Conservation (phyloP, 1,284 basidiomycete species). For the Blastosporella zonata region DNA sequence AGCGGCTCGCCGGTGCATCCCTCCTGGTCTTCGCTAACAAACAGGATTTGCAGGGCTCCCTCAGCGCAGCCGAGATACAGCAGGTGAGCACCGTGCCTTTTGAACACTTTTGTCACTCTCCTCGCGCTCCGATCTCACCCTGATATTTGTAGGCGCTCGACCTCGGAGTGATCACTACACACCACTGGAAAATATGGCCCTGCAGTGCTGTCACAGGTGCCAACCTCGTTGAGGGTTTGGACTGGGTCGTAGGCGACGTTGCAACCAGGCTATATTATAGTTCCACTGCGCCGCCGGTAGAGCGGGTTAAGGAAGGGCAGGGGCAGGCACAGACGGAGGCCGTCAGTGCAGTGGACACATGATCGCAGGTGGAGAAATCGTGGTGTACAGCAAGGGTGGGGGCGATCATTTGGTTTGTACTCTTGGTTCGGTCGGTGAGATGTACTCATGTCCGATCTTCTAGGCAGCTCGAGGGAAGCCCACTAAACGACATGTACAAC, state of each 20-base stretch:
- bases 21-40: constrained; percentile 99
- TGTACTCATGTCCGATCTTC: constrained; percentile 12
- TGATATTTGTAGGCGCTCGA: constrained; percentile 61
- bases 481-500: constrained; percentile 5
- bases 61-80: constrained; percentile 81
- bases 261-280: constrained; percentile 77
- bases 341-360: background rate
- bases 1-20: constrained; percentile 93
- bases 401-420: constrained; percentile 5
- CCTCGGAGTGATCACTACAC: constrained; percentile 75
- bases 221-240: constrained; percentile 82
- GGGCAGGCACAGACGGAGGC: background rate
- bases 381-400: background rate
- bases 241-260: constrained; percentile 95
- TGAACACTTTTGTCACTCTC: constrained; percentile 13
- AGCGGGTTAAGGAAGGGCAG: background rate
- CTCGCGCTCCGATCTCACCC: constrained; percentile 13
- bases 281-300: constrained; percentile 28
- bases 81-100: constrained; percentile 50
- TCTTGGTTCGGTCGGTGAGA: constrained; percentile 5
- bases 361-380: background rate
- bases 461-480: constrained; percentile 2
- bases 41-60: constrained; percentile 89
- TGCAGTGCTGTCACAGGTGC: constrained; percentile 91
- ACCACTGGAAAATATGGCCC: constrained; percentile 88